These are phyloP conservation scores for Nigrospora osmanthi DNA, from an alignment of 2,329 filamentous ascomycete genomes.

Conservation along the genomic window DNA sequence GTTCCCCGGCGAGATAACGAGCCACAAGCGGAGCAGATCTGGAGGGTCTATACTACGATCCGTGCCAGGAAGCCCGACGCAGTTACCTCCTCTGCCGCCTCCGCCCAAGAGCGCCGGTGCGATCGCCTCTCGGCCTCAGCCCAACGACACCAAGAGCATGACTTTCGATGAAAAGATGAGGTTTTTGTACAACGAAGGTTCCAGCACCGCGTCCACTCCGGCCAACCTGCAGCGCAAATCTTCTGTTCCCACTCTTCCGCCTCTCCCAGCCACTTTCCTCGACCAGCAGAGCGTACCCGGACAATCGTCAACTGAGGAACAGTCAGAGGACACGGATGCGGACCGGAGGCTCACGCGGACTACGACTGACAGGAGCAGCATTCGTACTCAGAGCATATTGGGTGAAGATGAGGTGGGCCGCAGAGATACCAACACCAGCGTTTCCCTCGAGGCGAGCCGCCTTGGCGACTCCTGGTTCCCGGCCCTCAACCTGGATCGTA, in stretches of 20 bases:
- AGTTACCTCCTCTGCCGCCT: slow-evolving; percentile 43
- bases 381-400: slow-evolving; percentile 31
- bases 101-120: slow-evolving; percentile 34
- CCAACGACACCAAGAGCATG: slow-evolving; percentile 50
- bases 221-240: slow-evolving; percentile 22
- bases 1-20: slow-evolving; percentile 36
- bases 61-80: slow-evolving; percentile 35
- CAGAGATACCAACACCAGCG: slow-evolving; percentile 10
- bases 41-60: slow-evolving; percentile 36
- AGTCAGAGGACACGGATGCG: slow-evolving; percentile 13
- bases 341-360: slow-evolving; percentile 16
- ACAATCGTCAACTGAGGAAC: slow-evolving; percentile 11
- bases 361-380: slow-evolving; percentile 25
- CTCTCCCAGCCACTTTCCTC: slow-evolving; percentile 23
- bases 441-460: no score
- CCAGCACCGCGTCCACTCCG: slow-evolving; percentile 13
- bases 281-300: slow-evolving; percentile 6
- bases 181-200: slow-evolving; percentile 29
- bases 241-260: slow-evolving; percentile 36
- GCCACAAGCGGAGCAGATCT: slow-evolving; percentile 42
- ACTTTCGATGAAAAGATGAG: slow-evolving; percentile 50
- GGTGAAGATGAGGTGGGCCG: slow-evolving; percentile 25
- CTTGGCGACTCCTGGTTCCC: no score
- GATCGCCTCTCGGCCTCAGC: slow-evolving; percentile 27
- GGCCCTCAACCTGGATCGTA: no score